Conservation (phyloP, 345 rosid genomes). For the Camelina sativa region DNA sequence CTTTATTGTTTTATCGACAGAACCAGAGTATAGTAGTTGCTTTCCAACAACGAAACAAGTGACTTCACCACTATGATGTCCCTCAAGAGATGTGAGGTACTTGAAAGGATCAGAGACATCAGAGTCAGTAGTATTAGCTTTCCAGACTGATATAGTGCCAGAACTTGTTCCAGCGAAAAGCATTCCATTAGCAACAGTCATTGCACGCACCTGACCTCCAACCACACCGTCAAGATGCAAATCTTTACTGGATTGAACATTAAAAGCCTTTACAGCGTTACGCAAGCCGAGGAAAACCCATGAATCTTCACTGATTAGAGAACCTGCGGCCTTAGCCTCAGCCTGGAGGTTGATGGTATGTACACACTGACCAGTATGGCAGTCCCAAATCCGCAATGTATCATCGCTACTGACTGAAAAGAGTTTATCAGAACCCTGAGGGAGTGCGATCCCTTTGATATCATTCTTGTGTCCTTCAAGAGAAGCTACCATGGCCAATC, state of each 20-base stretch:
- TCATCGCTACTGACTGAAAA: slow-evolving; percentile 62
- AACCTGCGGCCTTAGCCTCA: slow-evolving; percentile 49
- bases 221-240: slow-evolving; percentile 48
- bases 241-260: slow-evolving; percentile 47
- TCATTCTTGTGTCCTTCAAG: slow-evolving; percentile 51
- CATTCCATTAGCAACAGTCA: slow-evolving; percentile 48
- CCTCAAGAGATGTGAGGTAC: slow-evolving; percentile 42
- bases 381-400: slow-evolving; percentile 50
- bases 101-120: slow-evolving; percentile 46
- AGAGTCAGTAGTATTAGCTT: slow-evolving; percentile 26
- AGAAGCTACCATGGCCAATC: slow-evolving; percentile 33
- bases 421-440: slow-evolving; percentile 61
- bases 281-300: slow-evolving; percentile 72
- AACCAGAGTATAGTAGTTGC: slow-evolving; percentile 43
- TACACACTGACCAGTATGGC: slow-evolving; percentile 18
- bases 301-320: slow-evolving; percentile 54
- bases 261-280: slow-evolving; percentile 60
- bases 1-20: no score
- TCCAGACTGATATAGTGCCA: slow-evolving; percentile 46
- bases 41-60: slow-evolving; percentile 48
- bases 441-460: slow-evolving; percentile 57
- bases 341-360: slow-evolving; percentile 46
- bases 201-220: slow-evolving; percentile 55
- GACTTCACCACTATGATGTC: slow-evolving; percentile 48
- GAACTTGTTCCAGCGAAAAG: slow-evolving; percentile 64